Conservation (phyloP, 345 rosid genomes). For the Syzygium oleosum region DNA sequence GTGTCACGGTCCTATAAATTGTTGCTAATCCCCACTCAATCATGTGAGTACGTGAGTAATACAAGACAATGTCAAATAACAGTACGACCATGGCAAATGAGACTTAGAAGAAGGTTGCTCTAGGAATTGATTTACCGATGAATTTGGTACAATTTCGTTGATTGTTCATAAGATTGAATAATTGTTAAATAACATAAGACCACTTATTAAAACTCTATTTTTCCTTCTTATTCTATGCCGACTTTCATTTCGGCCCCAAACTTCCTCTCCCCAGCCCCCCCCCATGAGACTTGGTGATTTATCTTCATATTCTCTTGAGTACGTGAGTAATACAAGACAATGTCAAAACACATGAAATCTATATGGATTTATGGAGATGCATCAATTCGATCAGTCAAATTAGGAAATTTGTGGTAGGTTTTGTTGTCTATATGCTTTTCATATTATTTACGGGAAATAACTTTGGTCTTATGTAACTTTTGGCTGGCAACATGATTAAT, state of each 20-base stretch:
- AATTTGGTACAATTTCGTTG: neutral
- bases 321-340: too few relatives aligned
- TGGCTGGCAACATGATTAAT: neutral
- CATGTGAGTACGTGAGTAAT: neutral
- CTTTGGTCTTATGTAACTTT: neutral
- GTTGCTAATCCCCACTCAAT: neutral
- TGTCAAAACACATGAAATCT: neutral
- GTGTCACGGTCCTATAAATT: neutral
- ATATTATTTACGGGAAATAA: neutral
- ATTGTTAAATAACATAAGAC: neutral
- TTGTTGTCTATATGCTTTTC: neutral
- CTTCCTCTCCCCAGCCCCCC: neutral
- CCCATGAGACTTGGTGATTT: neutral
- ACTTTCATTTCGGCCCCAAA: neutral
- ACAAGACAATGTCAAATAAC: neutral
- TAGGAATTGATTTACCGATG: neutral
- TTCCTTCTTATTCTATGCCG: neutral
- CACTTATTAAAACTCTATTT: neutral
- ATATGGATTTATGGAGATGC: neutral
- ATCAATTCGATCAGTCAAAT: neutral
- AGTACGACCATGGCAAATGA: neutral
- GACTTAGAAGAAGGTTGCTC: neutral
- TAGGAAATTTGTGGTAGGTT: neutral
- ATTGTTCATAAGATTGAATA: neutral
- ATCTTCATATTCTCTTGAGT: too few relatives aligned